Percentiles rank a stretch among this genome's conserved stretches.
Conservation (phyloP, 225 moss, liverwort and hornwort species). For the Pseudoscleropodium purum region DNA sequence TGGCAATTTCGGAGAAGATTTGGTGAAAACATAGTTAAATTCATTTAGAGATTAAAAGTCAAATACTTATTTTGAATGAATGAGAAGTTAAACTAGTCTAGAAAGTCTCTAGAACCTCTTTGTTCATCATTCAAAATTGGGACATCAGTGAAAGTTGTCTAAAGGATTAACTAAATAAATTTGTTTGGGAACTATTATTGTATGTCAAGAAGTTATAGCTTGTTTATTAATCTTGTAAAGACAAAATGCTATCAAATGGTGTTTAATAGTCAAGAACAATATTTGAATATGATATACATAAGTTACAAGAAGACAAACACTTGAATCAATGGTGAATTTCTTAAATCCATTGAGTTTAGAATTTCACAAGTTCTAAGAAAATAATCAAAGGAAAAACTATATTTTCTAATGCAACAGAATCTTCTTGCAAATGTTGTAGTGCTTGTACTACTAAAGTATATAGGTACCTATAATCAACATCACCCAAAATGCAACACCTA, state of each 20-base stretch:
- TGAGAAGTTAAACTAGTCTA: neutral
- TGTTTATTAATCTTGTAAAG: neutral
- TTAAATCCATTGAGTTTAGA: neutral
- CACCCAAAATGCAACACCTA: rapidly evolving
- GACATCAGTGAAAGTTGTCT: no score
- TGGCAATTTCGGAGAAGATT: no score
- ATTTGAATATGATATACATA: neutral
- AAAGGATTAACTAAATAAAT: neutral
- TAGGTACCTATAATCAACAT: neutral
- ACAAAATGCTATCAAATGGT: neutral
- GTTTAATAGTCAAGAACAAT: neutral
- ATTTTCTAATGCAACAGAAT: rapidly evolving
- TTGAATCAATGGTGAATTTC: neutral
- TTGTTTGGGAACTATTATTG: neutral
- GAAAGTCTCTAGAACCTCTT: rapidly evolving
- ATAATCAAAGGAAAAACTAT: rapidly evolving
- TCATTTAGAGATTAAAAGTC: no score
- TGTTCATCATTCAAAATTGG: neutral
- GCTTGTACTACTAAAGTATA: no score
- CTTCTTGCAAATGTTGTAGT: neutral
- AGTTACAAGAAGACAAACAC: neutral
- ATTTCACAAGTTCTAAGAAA: rapidly evolving
- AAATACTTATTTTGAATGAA: neutral
- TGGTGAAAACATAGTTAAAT: no score
- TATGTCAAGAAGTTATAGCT: neutral